Evolutionary conservation across 441 rosid genomes (phyloP).

Genomic region (Aquilaria agallochum): DNA sequence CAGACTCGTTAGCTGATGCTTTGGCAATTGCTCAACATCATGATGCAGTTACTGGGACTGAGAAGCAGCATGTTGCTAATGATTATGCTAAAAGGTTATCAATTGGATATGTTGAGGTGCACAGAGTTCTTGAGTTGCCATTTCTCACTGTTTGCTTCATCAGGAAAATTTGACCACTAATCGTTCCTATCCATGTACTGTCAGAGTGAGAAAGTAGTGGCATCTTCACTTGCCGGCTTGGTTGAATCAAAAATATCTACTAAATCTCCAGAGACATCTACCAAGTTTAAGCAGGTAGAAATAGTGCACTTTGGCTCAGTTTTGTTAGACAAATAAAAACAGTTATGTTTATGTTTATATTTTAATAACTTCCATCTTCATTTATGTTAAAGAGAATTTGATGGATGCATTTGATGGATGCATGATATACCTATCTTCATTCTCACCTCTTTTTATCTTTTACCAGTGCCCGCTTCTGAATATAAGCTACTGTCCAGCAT

Average conservation of each 20-base stretch:
- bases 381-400: conserved; percentile 8
- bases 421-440: conserved; percentile 6
- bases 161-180: conserved; percentile 10
- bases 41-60: conserved; percentile 96
- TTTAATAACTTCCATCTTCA: conserved; percentile 3
- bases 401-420: conserved; percentile 9
- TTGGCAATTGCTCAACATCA: conserved; percentile 97
- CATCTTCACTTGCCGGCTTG: conserved; percentile 78
- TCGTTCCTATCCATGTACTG: conserved; percentile 13
- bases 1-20: conserved; percentile 89
- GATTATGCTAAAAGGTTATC: conserved; percentile 93
- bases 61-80: conserved; percentile 93
- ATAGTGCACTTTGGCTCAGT: background rate
- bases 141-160: conserved; percentile 6
- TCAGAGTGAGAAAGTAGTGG: conserved; percentile 90
- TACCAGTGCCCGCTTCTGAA: conserved; percentile 94
- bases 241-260: conserved; percentile 34
- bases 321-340: background rate
- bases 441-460: conserved; percentile 7
- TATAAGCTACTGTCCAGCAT: conserved; percentile 91
- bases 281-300: conserved; percentile 76
- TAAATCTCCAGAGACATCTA: conserved; percentile 33
- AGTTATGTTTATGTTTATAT: conserved; percentile 1
- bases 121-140: conserved; percentile 11
- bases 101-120: conserved; percentile 85